Evolutionary conservation across 73 alveolate genomes (phyloP).

Genomic region (Paramecium primaurelia): DNA sequence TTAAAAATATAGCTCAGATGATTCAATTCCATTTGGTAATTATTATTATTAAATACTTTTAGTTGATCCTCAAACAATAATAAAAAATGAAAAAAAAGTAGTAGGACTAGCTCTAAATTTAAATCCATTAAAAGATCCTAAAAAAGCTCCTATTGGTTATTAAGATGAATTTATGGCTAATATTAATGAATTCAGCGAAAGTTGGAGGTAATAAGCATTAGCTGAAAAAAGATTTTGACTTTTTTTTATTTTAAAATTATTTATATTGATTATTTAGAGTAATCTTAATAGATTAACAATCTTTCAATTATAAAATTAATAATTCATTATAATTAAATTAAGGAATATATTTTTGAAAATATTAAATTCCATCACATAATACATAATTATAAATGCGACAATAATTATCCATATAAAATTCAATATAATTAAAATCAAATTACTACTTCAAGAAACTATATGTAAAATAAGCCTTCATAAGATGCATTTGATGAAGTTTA

Average conservation of each 20-base stretch:
- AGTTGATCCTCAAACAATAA: conserved; percentile 15
- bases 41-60: not conserved
- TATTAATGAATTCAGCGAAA: conserved; percentile 47
- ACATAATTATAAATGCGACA: not conserved
- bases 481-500: not conserved
- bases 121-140: conserved; percentile 36
- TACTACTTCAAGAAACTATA: not conserved
- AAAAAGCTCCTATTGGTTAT: conserved; percentile 37
- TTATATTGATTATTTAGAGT: not conserved
- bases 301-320: not conserved
- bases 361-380: not conserved
- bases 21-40: conserved; percentile 40
- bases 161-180: conserved; percentile 51
- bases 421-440: not conserved
- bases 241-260: not conserved
- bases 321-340: not conserved
- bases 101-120: not conserved
- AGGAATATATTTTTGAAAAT: not conserved
- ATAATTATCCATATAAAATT: not conserved
- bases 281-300: not conserved
- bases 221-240: conserved; percentile 54
- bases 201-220: conserved; percentile 40
- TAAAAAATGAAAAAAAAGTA: not conserved
- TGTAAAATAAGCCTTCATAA: not conserved
- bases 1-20: conserved; percentile 47